Evolutionary conservation across 192 early-diverging fungal genomes (phyloP), one percentile per base, ranked within the genome.

Genomic region (Rhizophlyctis rosea): DNA sequence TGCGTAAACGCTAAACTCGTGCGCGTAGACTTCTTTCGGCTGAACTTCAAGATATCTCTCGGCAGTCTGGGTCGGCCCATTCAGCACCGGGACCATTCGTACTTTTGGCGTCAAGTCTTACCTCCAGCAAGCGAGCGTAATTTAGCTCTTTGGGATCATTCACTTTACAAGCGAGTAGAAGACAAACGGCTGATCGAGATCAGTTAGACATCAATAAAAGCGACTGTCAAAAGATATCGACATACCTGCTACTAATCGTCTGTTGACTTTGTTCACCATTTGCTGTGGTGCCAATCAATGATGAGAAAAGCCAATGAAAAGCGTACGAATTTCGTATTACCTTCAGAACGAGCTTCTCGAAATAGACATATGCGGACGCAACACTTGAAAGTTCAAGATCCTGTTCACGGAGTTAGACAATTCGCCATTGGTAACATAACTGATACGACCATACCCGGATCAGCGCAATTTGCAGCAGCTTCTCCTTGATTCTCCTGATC

Each of bases 331-430:
- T n/a, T n/a, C n/a, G n/a, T n/a, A 44, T 32, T 50, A 81, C 88
- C 75, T 91, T 92, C 34, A 92, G 61, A 25, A 94, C 79, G 4
- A 99, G 84, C 69, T 96, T 99, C 69, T 99, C 96, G 75, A 99
- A 92, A 70, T 94, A 97, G 0, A 91, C 94, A 79, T 88, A 94
- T 18, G 91, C 87, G 25, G 82, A 78, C 0, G 96, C 96, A 2
- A 95, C 84, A 47, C 87, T 93, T 1, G 91, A 93, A 25, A 94
- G 75, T 72, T 99, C 95, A 25, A 95, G 75, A 62, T 94, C 88
- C 54, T 89, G 74, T 47, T 81, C 73, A 87, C 79, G 7, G 39
- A 31, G 70, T 49, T 34, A 29, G 24, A 0, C 1, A n/a, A 36
- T 27, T 23, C 24, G 25, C 1, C 21, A 47, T 21, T 27, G 1